Evolutionary conservation across 1,139 yeast genomes (phyloP).

Genomic region (Taphrina deformans): DNA sequence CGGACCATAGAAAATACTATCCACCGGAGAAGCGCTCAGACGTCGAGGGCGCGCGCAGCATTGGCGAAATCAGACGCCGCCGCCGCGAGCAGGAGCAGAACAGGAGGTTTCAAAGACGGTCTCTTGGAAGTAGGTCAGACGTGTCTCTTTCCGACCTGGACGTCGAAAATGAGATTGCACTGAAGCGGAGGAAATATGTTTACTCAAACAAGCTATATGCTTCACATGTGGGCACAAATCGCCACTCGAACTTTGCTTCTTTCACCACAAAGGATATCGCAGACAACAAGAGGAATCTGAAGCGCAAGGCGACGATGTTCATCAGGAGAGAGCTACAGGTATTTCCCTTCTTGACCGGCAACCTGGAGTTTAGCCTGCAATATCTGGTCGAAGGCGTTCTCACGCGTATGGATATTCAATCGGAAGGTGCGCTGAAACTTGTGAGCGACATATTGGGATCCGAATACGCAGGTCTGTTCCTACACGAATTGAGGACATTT

Average conservation of each 20-base stretch:
- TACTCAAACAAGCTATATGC: conserved; percentile 6
- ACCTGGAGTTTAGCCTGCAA: conserved; percentile 10
- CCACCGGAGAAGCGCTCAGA: neutral
- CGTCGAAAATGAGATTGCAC: conserved; percentile 2
- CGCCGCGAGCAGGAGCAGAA: conserved; percentile 9
- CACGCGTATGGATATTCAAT: conserved; percentile 22
- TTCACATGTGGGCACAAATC: conserved; percentile 24
- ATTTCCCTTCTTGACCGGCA: conserved; percentile 14
- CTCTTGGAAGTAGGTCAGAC: neutral
- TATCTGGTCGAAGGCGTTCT: conserved; percentile 24
- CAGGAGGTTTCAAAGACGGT: conserved; percentile 15
- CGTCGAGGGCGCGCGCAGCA: neutral
- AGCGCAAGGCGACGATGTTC: conserved; percentile 24
- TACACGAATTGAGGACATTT: conserved; percentile 27
- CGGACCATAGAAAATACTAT: neutral
- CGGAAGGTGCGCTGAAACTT: conserved; percentile 11
- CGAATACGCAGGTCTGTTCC: conserved; percentile 2
- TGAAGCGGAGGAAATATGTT: conserved; percentile 18
- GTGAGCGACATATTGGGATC: conserved; percentile 19
- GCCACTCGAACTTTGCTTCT: conserved; percentile 16
- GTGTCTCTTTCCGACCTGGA: neutral
- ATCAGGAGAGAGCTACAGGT: conserved; percentile 20
- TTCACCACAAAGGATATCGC: neutral
- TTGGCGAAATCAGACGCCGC: conserved; percentile 17
- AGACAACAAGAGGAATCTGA: conserved; percentile 5